A percentile compares a stretch with the other conserved stretches of the same genome.
These are phyloP conservation scores for Nannizzia gypsea DNA, from an alignment of 2,329 filamentous ascomycete species.

Conservation along the genomic window DNA sequence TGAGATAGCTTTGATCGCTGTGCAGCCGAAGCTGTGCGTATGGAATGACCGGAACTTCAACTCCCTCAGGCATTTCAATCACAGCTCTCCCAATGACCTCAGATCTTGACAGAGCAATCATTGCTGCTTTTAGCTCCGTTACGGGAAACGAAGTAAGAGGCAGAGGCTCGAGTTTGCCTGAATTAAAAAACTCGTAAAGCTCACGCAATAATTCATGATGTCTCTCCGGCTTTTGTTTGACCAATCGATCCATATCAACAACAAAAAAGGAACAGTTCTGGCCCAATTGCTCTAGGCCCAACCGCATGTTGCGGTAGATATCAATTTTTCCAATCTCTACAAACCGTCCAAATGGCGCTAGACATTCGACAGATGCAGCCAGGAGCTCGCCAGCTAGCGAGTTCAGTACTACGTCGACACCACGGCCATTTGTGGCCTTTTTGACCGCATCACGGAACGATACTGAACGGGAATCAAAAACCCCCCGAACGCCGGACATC, in stretches of 20 bases:
- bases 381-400: constrained; percentile 12
- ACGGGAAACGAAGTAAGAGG: too few species aligned
- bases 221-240: not conserved
- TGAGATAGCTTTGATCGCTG: too few species aligned
- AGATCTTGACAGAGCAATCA: too few species aligned
- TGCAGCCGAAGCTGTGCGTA: too few species aligned
- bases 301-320: not conserved
- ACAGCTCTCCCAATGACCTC: too few species aligned
- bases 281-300: constrained; percentile 7
- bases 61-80: too few species aligned
- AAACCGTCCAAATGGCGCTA: constrained; percentile 13
- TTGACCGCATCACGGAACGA: constrained; percentile 11
- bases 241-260: not conserved
- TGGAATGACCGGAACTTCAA: too few species aligned
- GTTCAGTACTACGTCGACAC: constrained; percentile 15
- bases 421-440: constrained; percentile 9
- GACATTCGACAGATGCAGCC: constrained; percentile 6
- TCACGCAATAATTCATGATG: too few species aligned
- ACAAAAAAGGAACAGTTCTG: not conserved
- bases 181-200: too few species aligned
- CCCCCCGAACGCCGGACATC: not conserved
- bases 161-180: too few species aligned
- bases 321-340: constrained; percentile 13
- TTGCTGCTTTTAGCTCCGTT: too few species aligned
- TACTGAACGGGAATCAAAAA: constrained; percentile 5